These are phyloP conservation scores for Calonectria leucothoes DNA, from an alignment of 2,329 filamentous ascomycete genomes.

Conservation along the genomic window DNA sequence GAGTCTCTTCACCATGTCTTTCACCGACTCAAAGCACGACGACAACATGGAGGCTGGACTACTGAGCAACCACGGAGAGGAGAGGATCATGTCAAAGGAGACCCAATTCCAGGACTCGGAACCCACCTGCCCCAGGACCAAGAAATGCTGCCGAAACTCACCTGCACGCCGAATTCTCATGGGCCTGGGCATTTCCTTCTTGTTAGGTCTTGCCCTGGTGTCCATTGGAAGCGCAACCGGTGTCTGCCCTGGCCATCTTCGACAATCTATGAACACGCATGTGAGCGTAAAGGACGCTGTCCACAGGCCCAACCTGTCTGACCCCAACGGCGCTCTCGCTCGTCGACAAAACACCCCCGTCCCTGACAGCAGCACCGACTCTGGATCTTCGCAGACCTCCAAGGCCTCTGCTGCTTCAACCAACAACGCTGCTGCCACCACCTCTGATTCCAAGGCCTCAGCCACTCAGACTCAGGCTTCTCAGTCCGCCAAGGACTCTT, in stretches of 20 bases:
- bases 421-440: constrained; percentile 32
- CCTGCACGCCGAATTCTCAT: constrained; percentile 39
- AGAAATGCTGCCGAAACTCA: constrained; percentile 29
- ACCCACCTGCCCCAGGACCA: constrained; percentile 27
- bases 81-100: constrained; percentile 44
- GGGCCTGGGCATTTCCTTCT: constrained; percentile 38
- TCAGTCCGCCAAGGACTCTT: neutral
- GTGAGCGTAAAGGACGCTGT: constrained; percentile 35
- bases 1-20: constrained; percentile 29
- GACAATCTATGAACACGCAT: constrained; percentile 28
- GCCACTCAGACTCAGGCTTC: neutral
- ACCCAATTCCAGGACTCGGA: constrained; percentile 40
- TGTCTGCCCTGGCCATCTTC: constrained; percentile 41
- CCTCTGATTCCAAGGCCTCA: neutral
- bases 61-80: constrained; percentile 43
- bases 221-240: constrained; percentile 37
- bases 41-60: constrained; percentile 46
- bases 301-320: constrained; percentile 38
- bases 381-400: constrained; percentile 7
- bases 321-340: constrained; percentile 70
- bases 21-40: constrained; percentile 39
- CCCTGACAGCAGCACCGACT: constrained; percentile 23
- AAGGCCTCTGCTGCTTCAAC: constrained; percentile 19
- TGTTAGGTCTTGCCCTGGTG: constrained; percentile 38
- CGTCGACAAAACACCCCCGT: constrained; percentile 63